A percentile compares a stretch with the other conserved stretches of the same genome.
Conservation (phyloP, 345 rosid species). For the Sisymbrium irio region DNA sequence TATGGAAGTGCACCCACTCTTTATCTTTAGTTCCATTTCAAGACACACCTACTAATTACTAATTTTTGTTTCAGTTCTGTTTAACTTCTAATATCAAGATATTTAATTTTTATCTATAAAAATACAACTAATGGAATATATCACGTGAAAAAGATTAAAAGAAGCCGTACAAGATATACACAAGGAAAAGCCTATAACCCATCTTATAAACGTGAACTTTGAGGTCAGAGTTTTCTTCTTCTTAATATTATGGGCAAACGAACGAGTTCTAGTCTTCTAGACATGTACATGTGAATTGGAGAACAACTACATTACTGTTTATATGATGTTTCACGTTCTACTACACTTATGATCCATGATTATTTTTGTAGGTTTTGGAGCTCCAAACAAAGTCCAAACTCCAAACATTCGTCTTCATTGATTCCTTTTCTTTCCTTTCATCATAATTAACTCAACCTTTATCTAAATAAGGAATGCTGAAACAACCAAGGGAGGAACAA, state of each 20-base stretch:
- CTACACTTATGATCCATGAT: slow-evolving; percentile 25
- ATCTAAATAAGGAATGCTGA: slow-evolving; percentile 20
- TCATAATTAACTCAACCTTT: slow-evolving; percentile 19
- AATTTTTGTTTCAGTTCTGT: slow-evolving; percentile 17
- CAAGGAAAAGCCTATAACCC: slow-evolving; percentile 4
- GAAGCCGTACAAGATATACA: slow-evolving; percentile 29
- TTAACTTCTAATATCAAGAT: slow-evolving; percentile 15
- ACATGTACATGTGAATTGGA: background rate
- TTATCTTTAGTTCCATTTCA: slow-evolving; percentile 25
- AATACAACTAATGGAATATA: background rate
- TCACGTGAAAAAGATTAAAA: slow-evolving; percentile 5
- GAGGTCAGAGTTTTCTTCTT: background rate
- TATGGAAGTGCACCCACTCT: slow-evolving; percentile 31
- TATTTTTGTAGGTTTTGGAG: slow-evolving; percentile 17
- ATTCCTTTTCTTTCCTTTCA: background rate
- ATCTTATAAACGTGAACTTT: slow-evolving; percentile 7
- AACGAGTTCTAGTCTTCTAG: slow-evolving; percentile 6
- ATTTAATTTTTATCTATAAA: background rate
- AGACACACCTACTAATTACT: slow-evolving; percentile 23
- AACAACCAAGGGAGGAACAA: background rate
- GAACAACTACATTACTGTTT: slow-evolving; percentile 19
- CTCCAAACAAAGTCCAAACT: slow-evolving; percentile 6
- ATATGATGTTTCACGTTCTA: slow-evolving; percentile 32
- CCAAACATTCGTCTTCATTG: slow-evolving; percentile 5
- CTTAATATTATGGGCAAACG: background rate